Evolutionary conservation across 352 stramenopile genomes (phyloP).

Genomic region (Ophiocytium majus): DNA sequence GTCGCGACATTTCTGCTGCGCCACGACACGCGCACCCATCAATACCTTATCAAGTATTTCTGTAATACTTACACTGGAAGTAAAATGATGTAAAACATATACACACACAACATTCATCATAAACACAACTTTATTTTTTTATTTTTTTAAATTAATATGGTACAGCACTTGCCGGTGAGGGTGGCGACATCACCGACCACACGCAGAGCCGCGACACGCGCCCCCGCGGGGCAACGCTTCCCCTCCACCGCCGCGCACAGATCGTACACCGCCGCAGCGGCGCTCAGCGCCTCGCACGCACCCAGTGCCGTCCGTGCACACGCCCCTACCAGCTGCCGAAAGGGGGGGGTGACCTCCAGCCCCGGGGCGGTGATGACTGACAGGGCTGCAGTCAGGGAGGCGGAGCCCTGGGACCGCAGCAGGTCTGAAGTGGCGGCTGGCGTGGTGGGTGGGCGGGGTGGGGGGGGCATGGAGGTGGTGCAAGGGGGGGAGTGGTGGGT

Average conservation of each 20-base stretch:
- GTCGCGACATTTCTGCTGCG: neutral
- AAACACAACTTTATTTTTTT: neutral
- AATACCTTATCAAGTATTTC: neutral
- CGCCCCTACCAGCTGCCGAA: neutral
- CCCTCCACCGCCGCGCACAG: neutral
- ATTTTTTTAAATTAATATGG: neutral
- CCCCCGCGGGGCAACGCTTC: neutral
- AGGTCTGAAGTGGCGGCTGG: neutral
- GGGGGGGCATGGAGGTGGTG: neutral
- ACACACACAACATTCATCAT: neutral
- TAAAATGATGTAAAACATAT: neutral
- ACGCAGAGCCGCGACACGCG: neutral
- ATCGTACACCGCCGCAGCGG: neutral
- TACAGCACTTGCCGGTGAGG: neutral
- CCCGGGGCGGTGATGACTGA: neutral
- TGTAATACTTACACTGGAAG: neutral
- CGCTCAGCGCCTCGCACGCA: neutral
- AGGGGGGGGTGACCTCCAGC: slow-evolving; percentile 8
- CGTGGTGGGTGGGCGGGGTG: neutral
- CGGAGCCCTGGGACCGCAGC: neutral
- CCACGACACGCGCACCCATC: neutral
- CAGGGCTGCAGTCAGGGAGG: neutral
- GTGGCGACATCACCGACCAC: neutral
- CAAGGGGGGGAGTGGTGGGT: neutral
- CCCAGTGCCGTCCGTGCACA: neutral